Evolutionary conservation across 164 flowering plant genomes (phyloP), one percentile per base, ranked within the genome.

Genomic region (Houttuynia cordata): DNA sequence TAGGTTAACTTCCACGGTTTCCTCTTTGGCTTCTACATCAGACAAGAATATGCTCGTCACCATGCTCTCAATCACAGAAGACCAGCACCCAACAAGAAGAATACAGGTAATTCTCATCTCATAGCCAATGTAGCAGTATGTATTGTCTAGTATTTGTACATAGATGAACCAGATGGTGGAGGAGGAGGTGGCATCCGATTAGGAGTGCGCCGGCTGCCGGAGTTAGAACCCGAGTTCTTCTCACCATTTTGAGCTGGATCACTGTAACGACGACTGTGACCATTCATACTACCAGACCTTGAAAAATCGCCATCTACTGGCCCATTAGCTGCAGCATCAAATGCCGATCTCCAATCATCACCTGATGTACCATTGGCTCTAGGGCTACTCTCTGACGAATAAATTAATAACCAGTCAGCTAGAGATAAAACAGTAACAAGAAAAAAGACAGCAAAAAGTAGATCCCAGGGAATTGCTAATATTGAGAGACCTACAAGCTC

Each of bases 291-390:
- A 45, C 17, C 64, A 24, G 75, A 77, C 51, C 86, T 75, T 20
- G 76, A 73, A 20, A 67, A 72, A 23, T 64, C 67, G 39, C 62
- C 53, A 60, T 79, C 86, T n/a, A 64, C 24, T 3, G 70, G 75
- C 23, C 91, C 96, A 75, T 83, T 87, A 41, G 94, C 93, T 42
- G 97, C 96, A 40, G 91, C 83, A 71, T 91, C 89, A 67, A 91
- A 91, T 64, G 97, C 97, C 51, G 85, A 71, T 67, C 86, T 82
- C 97, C 97, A 91, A 53, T 91, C 97, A 62, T 86, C 96, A n/a
- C 86, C 88, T 45, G 85, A 65, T 6, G 81, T 23, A n/a, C 73
- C 81, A 40, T 61, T 30, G 18, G 78, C 61, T 72, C 83, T 78
- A 34, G 97, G 92, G 76, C 97, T 87, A 71, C 79, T 86, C 67